Base-by-base conservation (phyloP, 1,284 basidiomycete species). In the Pisolithus thermaeus region DNA sequence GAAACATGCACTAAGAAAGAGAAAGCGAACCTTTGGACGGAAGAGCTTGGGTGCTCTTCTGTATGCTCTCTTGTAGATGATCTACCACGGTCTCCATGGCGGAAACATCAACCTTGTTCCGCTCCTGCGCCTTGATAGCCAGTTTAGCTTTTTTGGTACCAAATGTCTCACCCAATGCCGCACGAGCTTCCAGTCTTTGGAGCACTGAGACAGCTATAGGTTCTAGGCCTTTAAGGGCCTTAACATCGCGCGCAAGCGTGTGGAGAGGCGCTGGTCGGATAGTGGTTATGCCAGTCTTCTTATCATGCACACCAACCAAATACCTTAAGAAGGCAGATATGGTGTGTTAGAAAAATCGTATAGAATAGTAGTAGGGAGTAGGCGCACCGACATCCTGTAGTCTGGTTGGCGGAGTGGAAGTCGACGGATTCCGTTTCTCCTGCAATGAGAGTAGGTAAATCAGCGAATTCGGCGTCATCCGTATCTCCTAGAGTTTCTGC, bases 81-180 rank as follows among this genome's bases (percentile, higher is more conserved):
- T 76, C 78, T 59, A 85, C 82, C 20, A 93, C 86, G 12, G 81
- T 81, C 63, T 87, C 78, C 87, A 96, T 92, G 1, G 91, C 90
- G 49, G 76, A 75, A 14, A 90, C 81, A 70, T 96, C 91, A 35
- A 97, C 84, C 64, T 84, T 84, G 71, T 94, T 94, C 55, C 94
- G 79, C 68, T 92, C 92, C 53, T 81, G 80, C 2, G 90, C 87
- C 52, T 81, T 81, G 60, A 97, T 92, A 28, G 83, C 84, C 14
- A 83, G 82, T 69, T 92, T 88, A 37, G 92, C 90, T 66, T 96
- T 97, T 71, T 92, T 90, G 12, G 92, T 96, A 22, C 94, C 94
- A 59, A 97, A 97, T 1, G 88, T 82, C 64, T 92, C 86, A 30
- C 94, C 94, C 1, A 97, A 80, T n/a, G 80, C 75, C 54, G 83